These are phyloP conservation scores for Chrysochromulina parva DNA, from an alignment of 78 protist species.

Conservation along the genomic window DNA sequence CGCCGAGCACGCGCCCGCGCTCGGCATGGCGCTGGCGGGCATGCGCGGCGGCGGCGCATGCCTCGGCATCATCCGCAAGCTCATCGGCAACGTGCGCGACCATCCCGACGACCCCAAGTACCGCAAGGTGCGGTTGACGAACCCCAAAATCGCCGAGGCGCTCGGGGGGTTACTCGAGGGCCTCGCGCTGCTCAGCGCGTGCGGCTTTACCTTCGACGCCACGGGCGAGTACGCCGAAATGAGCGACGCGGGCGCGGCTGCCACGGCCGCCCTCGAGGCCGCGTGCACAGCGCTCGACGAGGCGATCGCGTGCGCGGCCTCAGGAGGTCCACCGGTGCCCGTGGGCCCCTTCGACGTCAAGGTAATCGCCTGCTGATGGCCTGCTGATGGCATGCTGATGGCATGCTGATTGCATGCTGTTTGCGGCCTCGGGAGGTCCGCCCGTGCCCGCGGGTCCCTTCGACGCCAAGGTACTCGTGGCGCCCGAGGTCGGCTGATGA, in stretches of 20 bases:
- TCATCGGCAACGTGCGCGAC: neutral
- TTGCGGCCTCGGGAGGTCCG: neutral
- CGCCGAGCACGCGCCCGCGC: neutral
- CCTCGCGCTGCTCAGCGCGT: neutral
- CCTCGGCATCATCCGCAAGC: neutral
- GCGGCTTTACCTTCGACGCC: neutral
- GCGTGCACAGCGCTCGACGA: neutral
- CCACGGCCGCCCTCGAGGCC: neutral
- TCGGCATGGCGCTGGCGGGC: neutral
- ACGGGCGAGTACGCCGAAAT: neutral
- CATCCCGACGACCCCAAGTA: neutral
- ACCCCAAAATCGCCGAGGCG: neutral
- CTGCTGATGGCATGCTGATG: too few species aligned
- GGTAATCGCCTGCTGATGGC: neutral
- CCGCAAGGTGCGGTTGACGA: neutral
- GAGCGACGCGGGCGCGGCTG: neutral
- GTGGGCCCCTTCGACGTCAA: neutral
- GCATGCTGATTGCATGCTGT: too few species aligned
- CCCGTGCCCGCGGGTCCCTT: neutral
- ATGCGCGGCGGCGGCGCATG: neutral
- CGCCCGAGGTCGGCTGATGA: too few species aligned
- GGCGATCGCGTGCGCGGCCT: neutral
- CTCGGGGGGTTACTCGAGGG: neutral
- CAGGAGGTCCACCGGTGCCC: neutral
- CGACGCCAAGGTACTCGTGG: too few species aligned